phyloP scores from a whole-genome alignment of 139 green algal species.

The Yamagishiella unicocca region DNA sequence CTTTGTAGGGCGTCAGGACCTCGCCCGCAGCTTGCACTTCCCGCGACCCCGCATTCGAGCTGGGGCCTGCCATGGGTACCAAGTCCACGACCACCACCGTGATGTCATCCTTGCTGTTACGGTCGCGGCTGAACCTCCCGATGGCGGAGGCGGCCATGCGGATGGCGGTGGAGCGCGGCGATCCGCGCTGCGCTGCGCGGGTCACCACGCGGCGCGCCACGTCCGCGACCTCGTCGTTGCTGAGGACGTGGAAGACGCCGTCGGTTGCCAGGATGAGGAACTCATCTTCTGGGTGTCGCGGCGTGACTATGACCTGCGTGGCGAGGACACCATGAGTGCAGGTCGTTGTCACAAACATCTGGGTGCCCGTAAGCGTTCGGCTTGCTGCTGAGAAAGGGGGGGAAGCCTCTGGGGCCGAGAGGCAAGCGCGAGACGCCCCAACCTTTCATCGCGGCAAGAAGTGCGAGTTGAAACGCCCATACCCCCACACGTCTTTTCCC shows the following conservation, averaged over 20 bases:
- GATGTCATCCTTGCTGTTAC: slow-evolving; percentile 36
- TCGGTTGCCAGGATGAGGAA: slow-evolving; percentile 30
- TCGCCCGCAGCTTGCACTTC: too few species aligned
- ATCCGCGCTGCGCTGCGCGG: background rate
- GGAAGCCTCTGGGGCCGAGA: too few species aligned
- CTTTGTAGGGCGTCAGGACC: too few species aligned
- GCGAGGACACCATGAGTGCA: background rate
- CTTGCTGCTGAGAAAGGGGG: too few species aligned
- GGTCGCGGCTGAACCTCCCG: slow-evolving; percentile 32
- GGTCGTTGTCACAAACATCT: too few species aligned
- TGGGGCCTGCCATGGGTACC: background rate
- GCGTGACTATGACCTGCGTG: background rate
- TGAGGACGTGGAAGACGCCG: slow-evolving; percentile 29
- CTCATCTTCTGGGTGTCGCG: background rate
- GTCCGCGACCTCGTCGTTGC: slow-evolving; percentile 24
- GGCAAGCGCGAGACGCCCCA: too few species aligned
- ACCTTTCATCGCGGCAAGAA: too few species aligned
- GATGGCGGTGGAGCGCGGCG: background rate
- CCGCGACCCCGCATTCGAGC: too few species aligned
- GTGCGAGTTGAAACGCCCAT: too few species aligned
- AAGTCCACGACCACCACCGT: slow-evolving; percentile 30
- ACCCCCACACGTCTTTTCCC: too few species aligned
- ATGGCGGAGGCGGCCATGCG: slow-evolving; percentile 26
- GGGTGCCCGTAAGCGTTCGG: too few species aligned
- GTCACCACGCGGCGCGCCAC: background rate